Conservation (phyloP, 2,329 filamentous ascomycete genomes). For the Hirsutella rhossiliensis region DNA sequence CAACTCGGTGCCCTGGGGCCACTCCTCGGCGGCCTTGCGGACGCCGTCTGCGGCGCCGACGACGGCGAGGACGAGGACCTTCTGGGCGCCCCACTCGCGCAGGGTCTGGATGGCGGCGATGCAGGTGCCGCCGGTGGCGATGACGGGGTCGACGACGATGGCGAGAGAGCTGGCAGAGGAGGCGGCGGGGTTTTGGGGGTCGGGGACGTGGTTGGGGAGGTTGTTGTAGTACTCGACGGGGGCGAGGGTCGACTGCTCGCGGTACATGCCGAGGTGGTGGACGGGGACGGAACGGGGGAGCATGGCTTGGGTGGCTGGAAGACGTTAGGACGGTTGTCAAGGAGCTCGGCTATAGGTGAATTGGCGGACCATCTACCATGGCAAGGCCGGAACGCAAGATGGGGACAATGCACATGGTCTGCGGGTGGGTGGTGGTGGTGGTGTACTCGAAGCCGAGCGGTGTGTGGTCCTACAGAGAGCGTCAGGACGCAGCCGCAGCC, state of each 20-base stretch:
- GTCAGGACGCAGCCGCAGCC: neutral
- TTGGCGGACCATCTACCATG: slow-evolving; percentile 66
- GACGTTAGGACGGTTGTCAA: neutral
- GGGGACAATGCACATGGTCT: slow-evolving; percentile 68
- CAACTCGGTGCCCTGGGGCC: slow-evolving; percentile 65
- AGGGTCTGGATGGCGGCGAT: slow-evolving; percentile 83
- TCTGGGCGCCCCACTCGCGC: slow-evolving; percentile 80
- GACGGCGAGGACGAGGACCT: slow-evolving; percentile 65
- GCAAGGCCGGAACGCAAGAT: slow-evolving; percentile 85
- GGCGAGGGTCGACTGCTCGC: slow-evolving; percentile 74
- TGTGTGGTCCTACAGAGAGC: slow-evolving; percentile 50
- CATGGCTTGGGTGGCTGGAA: slow-evolving; percentile 61
- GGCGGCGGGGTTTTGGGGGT: slow-evolving; percentile 50
- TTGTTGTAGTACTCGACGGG: slow-evolving; percentile 99
- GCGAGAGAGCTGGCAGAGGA: slow-evolving; percentile 44
- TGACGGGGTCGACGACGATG: slow-evolving; percentile 81
- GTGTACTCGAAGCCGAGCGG: slow-evolving; percentile 69
- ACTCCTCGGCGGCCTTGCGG: slow-evolving; percentile 57
- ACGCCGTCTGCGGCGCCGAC: slow-evolving; percentile 65
- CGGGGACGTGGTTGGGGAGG: slow-evolving; percentile 57
- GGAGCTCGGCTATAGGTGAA: neutral
- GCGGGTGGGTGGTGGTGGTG: slow-evolving; percentile 49
- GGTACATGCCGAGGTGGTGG: slow-evolving; percentile 91
- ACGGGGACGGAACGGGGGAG: slow-evolving; percentile 71
- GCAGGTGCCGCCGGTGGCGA: slow-evolving; percentile 85